These are phyloP conservation scores for Globisporangium nodosum DNA, from an alignment of 352 stramenopile genomes.

Conservation along the genomic window DNA sequence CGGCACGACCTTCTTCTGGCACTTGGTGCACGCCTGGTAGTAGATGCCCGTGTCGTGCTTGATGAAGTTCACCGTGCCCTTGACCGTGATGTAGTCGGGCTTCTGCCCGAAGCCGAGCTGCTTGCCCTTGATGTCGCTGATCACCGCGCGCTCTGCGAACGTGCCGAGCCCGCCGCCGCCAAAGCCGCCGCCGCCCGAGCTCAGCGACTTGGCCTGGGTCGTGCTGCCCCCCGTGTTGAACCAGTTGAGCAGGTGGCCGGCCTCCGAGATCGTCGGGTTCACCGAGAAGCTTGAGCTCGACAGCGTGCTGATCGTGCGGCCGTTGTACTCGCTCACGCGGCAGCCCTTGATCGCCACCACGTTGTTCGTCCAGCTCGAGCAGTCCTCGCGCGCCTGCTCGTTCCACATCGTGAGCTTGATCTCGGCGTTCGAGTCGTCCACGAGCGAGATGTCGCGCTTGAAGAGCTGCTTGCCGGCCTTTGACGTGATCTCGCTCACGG, in stretches of 20 bases:
- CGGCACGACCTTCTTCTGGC: constrained; percentile 90
- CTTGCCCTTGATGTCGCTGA: constrained; percentile 94
- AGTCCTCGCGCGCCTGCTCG: constrained; percentile 79
- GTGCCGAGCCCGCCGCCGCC: constrained; percentile 65
- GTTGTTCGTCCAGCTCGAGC: constrained; percentile 84
- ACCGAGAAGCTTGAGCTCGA: constrained; percentile 75
- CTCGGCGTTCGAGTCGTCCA: constrained; percentile 95
- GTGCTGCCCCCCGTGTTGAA: constrained; percentile 71
- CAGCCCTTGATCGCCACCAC: constrained; percentile 95
- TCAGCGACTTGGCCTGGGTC: constrained; percentile 75
- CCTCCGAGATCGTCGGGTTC: constrained; percentile 86
- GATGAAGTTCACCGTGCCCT: constrained; percentile 96
- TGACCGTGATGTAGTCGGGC: constrained; percentile 95
- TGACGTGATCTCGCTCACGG: constrained; percentile 90
- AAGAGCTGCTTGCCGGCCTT: constrained; percentile 94
- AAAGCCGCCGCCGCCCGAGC: constrained; percentile 54
- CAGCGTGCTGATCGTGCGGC: constrained; percentile 86
- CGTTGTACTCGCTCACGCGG: constrained; percentile 93
- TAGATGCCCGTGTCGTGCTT: constrained; percentile 91
- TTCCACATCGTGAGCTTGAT: constrained; percentile 98
- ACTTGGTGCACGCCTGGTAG: constrained; percentile 86
- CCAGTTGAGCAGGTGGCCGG: constrained; percentile 79
- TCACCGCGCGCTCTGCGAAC: constrained; percentile 85
- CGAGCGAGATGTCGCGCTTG: constrained; percentile 95
- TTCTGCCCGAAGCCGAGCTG: constrained; percentile 95